phyloP scores from a whole-genome alignment of 139 green algal genomes.

The Chlamydomonas sp. region DNA sequence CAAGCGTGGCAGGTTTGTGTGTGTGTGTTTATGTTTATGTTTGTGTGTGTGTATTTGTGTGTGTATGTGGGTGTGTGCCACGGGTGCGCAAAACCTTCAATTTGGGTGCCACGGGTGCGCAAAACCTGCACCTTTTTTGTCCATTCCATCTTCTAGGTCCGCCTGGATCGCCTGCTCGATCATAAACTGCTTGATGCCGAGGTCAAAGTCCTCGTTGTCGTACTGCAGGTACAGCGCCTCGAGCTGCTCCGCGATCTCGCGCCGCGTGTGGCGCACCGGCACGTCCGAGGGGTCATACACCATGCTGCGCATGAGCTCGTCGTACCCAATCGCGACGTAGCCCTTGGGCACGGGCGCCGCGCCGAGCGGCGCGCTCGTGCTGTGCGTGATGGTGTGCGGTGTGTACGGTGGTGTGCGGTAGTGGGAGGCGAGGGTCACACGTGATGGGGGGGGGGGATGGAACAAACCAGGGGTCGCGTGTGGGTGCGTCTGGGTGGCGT shows the following conservation, averaged over 20 bases:
- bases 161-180: slow-evolving; percentile 36
- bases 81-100: too few relatives aligned
- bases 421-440: too few relatives aligned
- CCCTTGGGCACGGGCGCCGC: not conserved
- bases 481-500: not conserved
- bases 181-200: slow-evolving; percentile 63
- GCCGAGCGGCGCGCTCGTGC: not conserved
- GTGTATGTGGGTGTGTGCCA: too few relatives aligned
- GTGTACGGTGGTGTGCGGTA: too few relatives aligned
- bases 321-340: slow-evolving; percentile 34
- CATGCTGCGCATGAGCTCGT: slow-evolving; percentile 35
- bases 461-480: too few relatives aligned
- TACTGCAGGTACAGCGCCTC: slow-evolving; percentile 48
- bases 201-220: slow-evolving; percentile 53
- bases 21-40: too few relatives aligned
- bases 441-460: too few relatives aligned
- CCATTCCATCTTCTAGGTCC: slow-evolving; percentile 30
- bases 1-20: too few relatives aligned
- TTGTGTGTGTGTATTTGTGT: too few relatives aligned
- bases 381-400: too few relatives aligned
- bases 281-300: slow-evolving; percentile 36
- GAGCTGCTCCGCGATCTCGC: slow-evolving; percentile 27
- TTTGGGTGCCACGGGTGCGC: too few relatives aligned
- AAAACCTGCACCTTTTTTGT: slow-evolving; percentile 22
- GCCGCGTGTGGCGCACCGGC: slow-evolving; percentile 22